Conservation (phyloP, 345 rosid species). For the Sonneratia alba region DNA sequence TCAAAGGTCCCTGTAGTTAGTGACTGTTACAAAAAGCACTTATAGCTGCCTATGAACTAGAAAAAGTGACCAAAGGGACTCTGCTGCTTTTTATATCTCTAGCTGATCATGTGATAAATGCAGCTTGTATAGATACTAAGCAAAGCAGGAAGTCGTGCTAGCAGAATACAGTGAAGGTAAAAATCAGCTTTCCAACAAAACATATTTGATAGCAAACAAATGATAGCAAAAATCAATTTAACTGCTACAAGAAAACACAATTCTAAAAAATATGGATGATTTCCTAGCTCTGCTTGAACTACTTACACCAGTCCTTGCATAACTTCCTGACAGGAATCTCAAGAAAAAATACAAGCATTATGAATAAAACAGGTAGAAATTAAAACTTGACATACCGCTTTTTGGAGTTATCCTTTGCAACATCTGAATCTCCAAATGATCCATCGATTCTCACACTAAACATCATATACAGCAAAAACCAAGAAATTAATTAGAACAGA, state of each 20-base stretch:
- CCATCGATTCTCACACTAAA: slow-evolving; percentile 44
- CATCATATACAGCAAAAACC: slow-evolving; percentile 19
- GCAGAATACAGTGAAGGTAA: not conserved
- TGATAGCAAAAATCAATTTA: too few relatives aligned
- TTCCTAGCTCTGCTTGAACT: not conserved
- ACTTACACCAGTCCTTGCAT: not conserved
- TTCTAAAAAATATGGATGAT: not conserved
- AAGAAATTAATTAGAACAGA: slow-evolving; percentile 32
- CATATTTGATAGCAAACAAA: too few relatives aligned
- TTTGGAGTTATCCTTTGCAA: slow-evolving; percentile 25
- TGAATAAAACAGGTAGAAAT: not conserved
- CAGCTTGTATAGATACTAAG: not conserved
- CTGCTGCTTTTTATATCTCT: not conserved
- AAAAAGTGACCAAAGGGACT: not conserved
- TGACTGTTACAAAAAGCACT: not conserved
- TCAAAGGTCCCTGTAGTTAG: not conserved
- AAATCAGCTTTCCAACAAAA: too few relatives aligned
- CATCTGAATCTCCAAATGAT: slow-evolving; percentile 29
- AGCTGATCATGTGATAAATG: not conserved
- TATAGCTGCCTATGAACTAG: not conserved
- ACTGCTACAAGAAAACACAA: too few relatives aligned
- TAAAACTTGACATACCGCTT: slow-evolving; percentile 21
- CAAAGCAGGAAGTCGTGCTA: not conserved
- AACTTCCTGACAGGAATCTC: not conserved
- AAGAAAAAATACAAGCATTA: not conserved